A percentile compares a stretch with the other conserved stretches of the same genome.
phyloP scores from a whole-genome alignment of 1,284 basidiomycete species.

The Moniliophthora roreri region DNA sequence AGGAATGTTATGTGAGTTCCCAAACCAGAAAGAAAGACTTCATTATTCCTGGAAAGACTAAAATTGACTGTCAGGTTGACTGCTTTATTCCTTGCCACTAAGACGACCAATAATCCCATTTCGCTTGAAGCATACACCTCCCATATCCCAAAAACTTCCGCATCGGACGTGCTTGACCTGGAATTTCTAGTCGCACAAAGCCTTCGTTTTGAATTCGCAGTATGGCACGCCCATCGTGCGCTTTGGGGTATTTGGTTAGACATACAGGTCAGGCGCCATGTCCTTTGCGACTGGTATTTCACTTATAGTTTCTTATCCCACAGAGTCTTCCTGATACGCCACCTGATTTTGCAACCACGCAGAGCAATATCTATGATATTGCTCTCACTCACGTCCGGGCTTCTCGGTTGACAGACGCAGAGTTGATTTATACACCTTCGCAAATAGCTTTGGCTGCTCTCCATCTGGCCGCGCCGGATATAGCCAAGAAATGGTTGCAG shows the following conservation, averaged over 20 bases:
- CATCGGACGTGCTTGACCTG: slow-evolving; percentile 84
- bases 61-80: slow-evolving; percentile 70
- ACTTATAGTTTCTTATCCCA: slow-evolving; percentile 4
- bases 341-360: slow-evolving; percentile 39
- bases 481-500: slow-evolving; percentile 65
- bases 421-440: slow-evolving; percentile 89
- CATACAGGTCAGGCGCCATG: slow-evolving; percentile 64
- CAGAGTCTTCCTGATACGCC: slow-evolving; percentile 52
- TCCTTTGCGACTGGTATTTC: slow-evolving; percentile 9
- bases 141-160: slow-evolving; percentile 76
- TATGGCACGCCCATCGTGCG: slow-evolving; percentile 89
- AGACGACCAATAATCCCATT: slow-evolving; percentile 94
- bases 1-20: slow-evolving; percentile 92
- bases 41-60: background rate
- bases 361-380: slow-evolving; percentile 46
- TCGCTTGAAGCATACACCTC: slow-evolving; percentile 83
- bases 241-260: slow-evolving; percentile 92
- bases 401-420: slow-evolving; percentile 87
- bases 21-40: background rate
- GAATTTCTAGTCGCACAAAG: slow-evolving; percentile 97
- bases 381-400: slow-evolving; percentile 65
- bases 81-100: slow-evolving; percentile 92
- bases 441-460: slow-evolving; percentile 92
- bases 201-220: slow-evolving; percentile 89
- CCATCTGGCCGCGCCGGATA: slow-evolving; percentile 58